Evolutionary conservation across 148 eudicot genomes (phyloP).

Genomic region (Chenopodium suecicum): DNA sequence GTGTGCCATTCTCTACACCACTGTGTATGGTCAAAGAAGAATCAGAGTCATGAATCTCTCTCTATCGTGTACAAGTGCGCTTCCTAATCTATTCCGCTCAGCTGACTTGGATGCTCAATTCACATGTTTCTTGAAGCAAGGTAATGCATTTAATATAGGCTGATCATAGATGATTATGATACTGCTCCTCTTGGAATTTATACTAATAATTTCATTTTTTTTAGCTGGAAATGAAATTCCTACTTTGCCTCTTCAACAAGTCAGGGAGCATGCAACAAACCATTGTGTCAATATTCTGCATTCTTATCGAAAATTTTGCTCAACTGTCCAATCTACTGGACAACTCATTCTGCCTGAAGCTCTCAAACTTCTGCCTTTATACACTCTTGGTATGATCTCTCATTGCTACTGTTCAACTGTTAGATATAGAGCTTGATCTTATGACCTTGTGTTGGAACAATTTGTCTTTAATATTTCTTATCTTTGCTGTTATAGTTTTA

Average conservation of each 20-base stretch:
- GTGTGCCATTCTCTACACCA: conserved; percentile 98
- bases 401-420: neutral
- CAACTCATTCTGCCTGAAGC: conserved; percentile 97
- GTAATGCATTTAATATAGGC: conserved; percentile 32
- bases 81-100: conserved; percentile 80
- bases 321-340: conserved; percentile 77
- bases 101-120: conserved; percentile 97
- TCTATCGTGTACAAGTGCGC: conserved; percentile 80
- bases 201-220: conserved; percentile 5
- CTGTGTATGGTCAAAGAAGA: conserved; percentile 96
- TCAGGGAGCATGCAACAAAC: conserved; percentile 69
- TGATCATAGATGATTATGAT: neutral
- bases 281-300: conserved; percentile 75
- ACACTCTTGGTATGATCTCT: conserved; percentile 64
- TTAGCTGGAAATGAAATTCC: conserved; percentile 77
- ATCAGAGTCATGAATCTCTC: conserved; percentile 86
- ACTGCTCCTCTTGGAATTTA: neutral
- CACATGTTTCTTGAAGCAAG: conserved; percentile 87
- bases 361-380: conserved; percentile 83
- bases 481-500: neutral
- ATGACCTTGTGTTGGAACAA: neutral
- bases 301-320: conserved; percentile 89
- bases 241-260: conserved; percentile 59
- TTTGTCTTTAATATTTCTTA: neutral
- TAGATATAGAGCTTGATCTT: neutral